Conservation (phyloP, 768 basidiomycete species). For the Pleurotus eryngii region DNA sequence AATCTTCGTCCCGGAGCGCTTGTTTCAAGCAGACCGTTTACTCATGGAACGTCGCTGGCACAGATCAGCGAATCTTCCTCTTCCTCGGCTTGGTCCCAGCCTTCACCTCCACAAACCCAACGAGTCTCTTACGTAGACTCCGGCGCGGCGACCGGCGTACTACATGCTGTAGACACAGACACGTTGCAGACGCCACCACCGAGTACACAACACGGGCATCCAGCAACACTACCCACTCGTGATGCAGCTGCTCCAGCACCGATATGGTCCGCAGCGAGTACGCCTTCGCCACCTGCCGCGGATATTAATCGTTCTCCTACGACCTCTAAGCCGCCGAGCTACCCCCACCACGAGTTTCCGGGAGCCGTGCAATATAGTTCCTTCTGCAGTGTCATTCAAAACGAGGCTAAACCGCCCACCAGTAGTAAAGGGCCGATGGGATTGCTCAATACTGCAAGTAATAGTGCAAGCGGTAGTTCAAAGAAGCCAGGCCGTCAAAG, state of each 20-base stretch:
- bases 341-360: neutral
- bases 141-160: neutral
- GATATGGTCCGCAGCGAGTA: neutral
- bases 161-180: neutral
- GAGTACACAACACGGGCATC: neutral
- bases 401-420: neutral
- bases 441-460: too few relatives aligned
- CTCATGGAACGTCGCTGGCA: neutral
- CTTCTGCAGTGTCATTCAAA: neutral
- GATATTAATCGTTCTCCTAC: neutral
- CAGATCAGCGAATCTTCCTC: conserved; percentile 3
- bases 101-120: neutral
- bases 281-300: neutral
- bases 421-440: neutral
- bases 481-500: too few relatives aligned
- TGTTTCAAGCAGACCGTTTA: neutral
- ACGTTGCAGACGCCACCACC: neutral
- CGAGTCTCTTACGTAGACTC: neutral
- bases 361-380: neutral
- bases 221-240: too few relatives aligned
- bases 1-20: neutral
- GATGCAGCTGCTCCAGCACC: neutral
- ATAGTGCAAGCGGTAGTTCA: too few relatives aligned
- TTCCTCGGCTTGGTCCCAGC: neutral
- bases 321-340: conserved; percentile 1